A percentile compares a stretch with the other conserved stretches of the same genome.
phyloP scores from a whole-genome alignment of 2,329 filamentous ascomycete genomes.

The Lecanicillium sp. region DNA sequence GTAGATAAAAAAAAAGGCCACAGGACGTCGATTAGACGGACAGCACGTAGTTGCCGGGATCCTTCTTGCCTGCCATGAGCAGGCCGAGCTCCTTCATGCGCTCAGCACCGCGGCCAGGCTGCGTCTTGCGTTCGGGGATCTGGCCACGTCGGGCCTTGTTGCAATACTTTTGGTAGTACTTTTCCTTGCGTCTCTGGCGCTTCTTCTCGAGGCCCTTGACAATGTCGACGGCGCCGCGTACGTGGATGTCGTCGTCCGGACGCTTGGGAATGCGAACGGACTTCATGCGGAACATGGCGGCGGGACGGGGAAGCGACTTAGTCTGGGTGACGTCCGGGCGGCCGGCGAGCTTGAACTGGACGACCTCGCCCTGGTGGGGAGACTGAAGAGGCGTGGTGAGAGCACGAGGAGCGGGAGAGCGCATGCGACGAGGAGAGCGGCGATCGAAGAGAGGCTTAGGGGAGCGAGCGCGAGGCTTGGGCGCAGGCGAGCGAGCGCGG shows the following conservation, averaged over 20 bases:
- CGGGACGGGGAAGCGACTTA: conserved; percentile 78
- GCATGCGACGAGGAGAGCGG: conserved; percentile 63
- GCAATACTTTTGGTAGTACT: conserved; percentile 84
- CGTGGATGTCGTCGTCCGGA: conserved; percentile 50
- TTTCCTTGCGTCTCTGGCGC: conserved; percentile 86
- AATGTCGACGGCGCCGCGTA: conserved; percentile 93
- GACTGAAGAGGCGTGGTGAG: conserved; percentile 31
- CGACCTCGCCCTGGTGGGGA: conserved; percentile 34
- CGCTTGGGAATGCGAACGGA: conserved; percentile 34
- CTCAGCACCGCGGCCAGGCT: conserved; percentile 82
- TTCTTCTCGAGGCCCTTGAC: conserved; percentile 95
- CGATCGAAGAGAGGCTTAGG: conserved; percentile 51
- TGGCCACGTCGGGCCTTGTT: conserved; percentile 70
- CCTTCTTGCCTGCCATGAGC: conserved; percentile 75
- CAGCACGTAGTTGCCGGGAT: conserved; percentile 69
- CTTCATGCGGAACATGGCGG: conserved; percentile 58
- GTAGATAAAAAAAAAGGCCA: conserved; percentile 13
- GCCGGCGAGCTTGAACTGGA: conserved; percentile 36
- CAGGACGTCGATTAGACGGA: conserved; percentile 49
- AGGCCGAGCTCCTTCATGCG: conserved; percentile 80
- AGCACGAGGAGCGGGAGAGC: conserved; percentile 61
- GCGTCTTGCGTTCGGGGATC: conserved; percentile 56
- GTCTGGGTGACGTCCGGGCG: conserved; percentile 68
- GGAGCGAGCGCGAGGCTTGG: conserved; percentile 46
- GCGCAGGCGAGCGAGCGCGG: conserved; percentile 27